Evolutionary conservation across 208 protist species (phyloP).

Genomic region (Crithidia expoeki): DNA sequence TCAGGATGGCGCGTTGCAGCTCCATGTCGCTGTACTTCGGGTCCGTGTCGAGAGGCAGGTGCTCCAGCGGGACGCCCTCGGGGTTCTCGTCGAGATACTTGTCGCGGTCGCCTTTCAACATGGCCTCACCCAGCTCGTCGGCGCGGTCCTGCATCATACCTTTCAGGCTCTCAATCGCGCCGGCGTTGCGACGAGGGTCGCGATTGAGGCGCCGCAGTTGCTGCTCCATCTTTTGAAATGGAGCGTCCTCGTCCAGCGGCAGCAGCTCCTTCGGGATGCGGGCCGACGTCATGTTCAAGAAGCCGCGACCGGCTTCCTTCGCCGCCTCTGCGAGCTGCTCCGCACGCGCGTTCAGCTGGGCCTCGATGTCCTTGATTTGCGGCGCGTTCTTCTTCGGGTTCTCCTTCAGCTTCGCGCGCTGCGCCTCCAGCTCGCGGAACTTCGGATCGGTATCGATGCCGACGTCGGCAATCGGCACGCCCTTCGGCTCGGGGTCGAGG

Average conservation of each 20-base stretch:
- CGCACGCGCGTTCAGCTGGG: conserved; percentile 72
- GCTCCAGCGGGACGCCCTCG: conserved; percentile 54
- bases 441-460: conserved; percentile 54
- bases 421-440: conserved; percentile 63
- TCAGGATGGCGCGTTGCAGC: conserved; percentile 68
- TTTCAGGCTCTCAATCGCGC: conserved; percentile 68
- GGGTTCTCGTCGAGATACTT: conserved; percentile 72
- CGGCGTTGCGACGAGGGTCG: conserved; percentile 58
- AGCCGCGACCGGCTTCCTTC: conserved; percentile 59
- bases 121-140: conserved; percentile 59
- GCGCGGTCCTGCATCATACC: conserved; percentile 77
- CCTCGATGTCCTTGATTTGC: conserved; percentile 61
- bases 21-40: conserved; percentile 61
- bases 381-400: conserved; percentile 53
- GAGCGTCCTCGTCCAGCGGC: conserved; percentile 67
- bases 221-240: conserved; percentile 70
- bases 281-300: conserved; percentile 57
- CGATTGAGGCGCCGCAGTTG: conserved; percentile 64
- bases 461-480: conserved; percentile 65
- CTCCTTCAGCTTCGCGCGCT: conserved; percentile 73
- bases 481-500: conserved; percentile 77
- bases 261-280: conserved; percentile 66
- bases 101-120: conserved; percentile 68
- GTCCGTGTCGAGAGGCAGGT: conserved; percentile 72
- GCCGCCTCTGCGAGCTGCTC: conserved; percentile 64